These are phyloP conservation scores for Coniophora puteana DNA, from an alignment of 1,284 basidiomycete genomes.

Conservation along the genomic window DNA sequence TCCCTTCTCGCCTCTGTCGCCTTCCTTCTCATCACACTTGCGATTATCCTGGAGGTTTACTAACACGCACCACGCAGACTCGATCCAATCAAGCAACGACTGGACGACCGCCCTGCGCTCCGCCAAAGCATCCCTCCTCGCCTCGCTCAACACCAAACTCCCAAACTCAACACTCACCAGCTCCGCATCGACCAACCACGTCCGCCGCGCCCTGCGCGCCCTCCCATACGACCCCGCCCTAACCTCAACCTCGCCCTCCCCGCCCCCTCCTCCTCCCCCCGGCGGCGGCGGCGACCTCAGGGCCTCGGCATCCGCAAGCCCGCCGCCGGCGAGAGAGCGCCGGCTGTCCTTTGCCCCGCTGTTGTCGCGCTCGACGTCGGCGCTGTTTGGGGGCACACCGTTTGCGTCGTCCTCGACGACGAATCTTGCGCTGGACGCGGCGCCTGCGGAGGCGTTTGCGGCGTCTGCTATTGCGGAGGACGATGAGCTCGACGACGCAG, in stretches of 20 bases:
- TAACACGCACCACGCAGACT: constrained; percentile 1
- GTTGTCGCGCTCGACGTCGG: not conserved
- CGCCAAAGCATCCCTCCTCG: constrained; percentile 69
- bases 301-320: too few species aligned
- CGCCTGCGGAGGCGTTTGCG: too few species aligned
- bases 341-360: not conserved
- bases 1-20: not conserved
- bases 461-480: too few species aligned
- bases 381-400: too few species aligned
- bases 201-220: constrained; percentile 68
- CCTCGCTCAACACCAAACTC: constrained; percentile 61
- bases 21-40: not conserved
- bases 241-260: not conserved
- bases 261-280: constrained; percentile 38
- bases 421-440: too few species aligned
- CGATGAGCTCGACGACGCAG: constrained; percentile 12
- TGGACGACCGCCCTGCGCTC: constrained; percentile 72
- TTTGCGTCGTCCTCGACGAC: too few species aligned
- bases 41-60: constrained; percentile 4
- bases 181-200: constrained; percentile 68
- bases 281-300: constrained; percentile 26
- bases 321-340: too few species aligned
- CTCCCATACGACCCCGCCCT: constrained; percentile 39
- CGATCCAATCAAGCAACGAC: constrained; percentile 10
- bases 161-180: constrained; percentile 79